phyloP scores from a whole-genome alignment of 192 early-diverging fungal species.

The Mortierella claussenii region DNA sequence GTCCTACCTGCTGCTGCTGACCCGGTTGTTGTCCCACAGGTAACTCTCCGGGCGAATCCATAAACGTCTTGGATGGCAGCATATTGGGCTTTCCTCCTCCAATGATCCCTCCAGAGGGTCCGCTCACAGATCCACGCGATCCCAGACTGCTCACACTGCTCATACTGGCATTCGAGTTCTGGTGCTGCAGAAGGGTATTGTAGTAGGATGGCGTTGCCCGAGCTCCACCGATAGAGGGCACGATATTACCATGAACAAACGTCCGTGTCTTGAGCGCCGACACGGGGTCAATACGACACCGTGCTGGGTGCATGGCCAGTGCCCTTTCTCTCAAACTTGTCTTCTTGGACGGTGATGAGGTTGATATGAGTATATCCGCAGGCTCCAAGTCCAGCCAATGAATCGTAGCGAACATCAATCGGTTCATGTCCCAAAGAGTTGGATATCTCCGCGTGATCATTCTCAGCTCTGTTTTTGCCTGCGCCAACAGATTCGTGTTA shows the following conservation, averaged over 20 bases:
- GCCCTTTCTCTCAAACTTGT: slow-evolving; percentile 11
- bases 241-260: not conserved
- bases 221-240: not conserved
- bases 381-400: slow-evolving; percentile 52
- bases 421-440: slow-evolving; percentile 38
- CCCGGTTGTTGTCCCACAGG: slow-evolving; percentile 16
- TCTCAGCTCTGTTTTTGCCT: slow-evolving; percentile 27
- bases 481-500: slow-evolving; percentile 10
- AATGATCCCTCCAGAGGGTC: slow-evolving; percentile 1
- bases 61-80: slow-evolving; percentile 6
- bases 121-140: slow-evolving; percentile 34
- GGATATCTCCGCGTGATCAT: slow-evolving; percentile 27
- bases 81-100: not conserved
- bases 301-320: slow-evolving; percentile 29
- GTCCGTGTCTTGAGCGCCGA: slow-evolving; percentile 20
- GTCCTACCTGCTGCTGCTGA: slow-evolving; percentile 6
- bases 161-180: slow-evolving; percentile 17
- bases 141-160: slow-evolving; percentile 1
- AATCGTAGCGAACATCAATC: slow-evolving; percentile 40
- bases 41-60: slow-evolving; percentile 32
- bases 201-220: not conserved
- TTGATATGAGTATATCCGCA: not conserved
- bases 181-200: slow-evolving; percentile 16
- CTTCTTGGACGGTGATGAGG: not conserved
- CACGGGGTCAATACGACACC: slow-evolving; percentile 41